These are phyloP conservation scores for Glycyrrhiza uralensis DNA, from an alignment of 306 rosid genomes.

Conservation along the genomic window DNA sequence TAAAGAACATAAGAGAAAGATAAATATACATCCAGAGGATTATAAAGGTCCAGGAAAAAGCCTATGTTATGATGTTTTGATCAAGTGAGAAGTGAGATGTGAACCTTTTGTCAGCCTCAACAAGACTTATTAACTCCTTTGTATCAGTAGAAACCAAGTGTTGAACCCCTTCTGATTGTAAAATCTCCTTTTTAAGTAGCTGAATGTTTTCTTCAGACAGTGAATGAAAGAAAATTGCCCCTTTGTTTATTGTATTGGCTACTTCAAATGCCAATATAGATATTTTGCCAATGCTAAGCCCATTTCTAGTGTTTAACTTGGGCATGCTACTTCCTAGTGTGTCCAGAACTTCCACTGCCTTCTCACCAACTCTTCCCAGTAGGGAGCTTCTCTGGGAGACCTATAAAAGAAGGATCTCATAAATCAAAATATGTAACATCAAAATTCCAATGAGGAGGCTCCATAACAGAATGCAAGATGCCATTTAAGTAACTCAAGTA, in stretches of 20 bases:
- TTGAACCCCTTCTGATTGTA: conserved; percentile 62
- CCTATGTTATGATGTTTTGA: too few relatives aligned
- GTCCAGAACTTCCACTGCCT: conserved; percentile 69
- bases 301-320: conserved; percentile 42
- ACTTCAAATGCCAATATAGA: conserved; percentile 93
- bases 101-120: conserved; percentile 93
- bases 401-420: conserved; percentile 29
- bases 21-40: background rate
- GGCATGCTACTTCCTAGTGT: conserved; percentile 69
- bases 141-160: conserved; percentile 63
- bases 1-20: background rate
- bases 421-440: background rate
- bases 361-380: conserved; percentile 63
- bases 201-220: conserved; percentile 74
- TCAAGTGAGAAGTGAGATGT: too few relatives aligned
- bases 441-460: background rate
- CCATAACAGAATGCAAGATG: background rate
- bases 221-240: conserved; percentile 62
- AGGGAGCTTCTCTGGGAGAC: conserved; percentile 43
- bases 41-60: background rate
- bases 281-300: conserved; percentile 47
- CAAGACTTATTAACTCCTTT: conserved; percentile 59
- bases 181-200: conserved; percentile 58
- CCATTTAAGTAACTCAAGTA: background rate
- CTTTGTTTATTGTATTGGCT: conserved; percentile 81